Base-by-base conservation (phyloP, 2,329 filamentous ascomycete species). In the Paecilomyces variotii region DNA sequence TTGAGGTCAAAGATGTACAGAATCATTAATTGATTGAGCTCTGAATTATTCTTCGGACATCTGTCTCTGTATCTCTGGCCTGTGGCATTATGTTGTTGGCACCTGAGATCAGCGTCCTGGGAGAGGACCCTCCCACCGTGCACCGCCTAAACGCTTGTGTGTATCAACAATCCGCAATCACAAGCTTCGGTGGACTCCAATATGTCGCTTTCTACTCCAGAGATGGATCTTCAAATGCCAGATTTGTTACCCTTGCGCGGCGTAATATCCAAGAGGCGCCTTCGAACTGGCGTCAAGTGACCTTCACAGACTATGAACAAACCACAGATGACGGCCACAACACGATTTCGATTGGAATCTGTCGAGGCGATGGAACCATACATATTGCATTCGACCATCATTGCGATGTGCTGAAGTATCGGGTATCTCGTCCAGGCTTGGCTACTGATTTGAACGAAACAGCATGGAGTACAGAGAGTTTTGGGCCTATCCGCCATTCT, bases 381-480 rank as follows among this genome's bases (percentile, higher is more conserved):
- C 80, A 82, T 60, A 65, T 82, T 3, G 79, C 78, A 6, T 82
- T 80, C 61, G 80, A 82, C 57, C 80, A 82, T 60, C 79, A 82
- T 61, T 78, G 75, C 60, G 76, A 78, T 57, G n/a, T 45, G 39
- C 63, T 64, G 70, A 72, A 63, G 49, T 65, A 56, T 59, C 62
- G 56, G 59, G 50, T 24, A 25, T 45, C 26, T 24, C 27, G 19
- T 11, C 24, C 55, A 55, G 24, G 56, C 59, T n/a, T 45, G 39
- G 39, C 39, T 2, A 19, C n/a, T 19, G 39, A 45, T 4, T n/a
- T 14, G 7, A 78, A 67, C n/a, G 39, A 45, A 19, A 14, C 4
- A 24, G 39, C 39, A 19, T 45, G 39, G 39, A 45, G 39, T 19
- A 45, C 39, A 6, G 39, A 45, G 19, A 45, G 39, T 14, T 45